Evolutionary conservation across 2,329 filamentous ascomycete genomes (phyloP), one percentile per base, ranked within the genome.

Genomic region (Incumbomyces delicatus): DNA sequence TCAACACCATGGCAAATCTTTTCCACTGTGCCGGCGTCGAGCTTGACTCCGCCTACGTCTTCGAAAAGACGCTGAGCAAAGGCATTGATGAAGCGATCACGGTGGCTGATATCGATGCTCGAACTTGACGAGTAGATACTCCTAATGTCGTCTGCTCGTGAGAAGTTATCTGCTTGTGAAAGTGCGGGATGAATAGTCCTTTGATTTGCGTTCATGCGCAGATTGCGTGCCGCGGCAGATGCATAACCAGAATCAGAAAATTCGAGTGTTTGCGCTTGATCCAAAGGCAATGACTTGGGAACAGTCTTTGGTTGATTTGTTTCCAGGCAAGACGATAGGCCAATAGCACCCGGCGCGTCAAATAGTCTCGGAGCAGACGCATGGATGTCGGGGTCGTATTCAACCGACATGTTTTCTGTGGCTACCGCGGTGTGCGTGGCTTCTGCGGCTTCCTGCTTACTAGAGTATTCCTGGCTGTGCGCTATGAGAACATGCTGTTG

Each of bases 401-500:
- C 33, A 11, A 17, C 12, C 33, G n/a, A 35, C 33, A 35, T 35
- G 5, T 12, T 17, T 27, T 27, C 22, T 5, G 22, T 8, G 5
- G 22, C 22, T 5, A 5, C 12, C 6, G 33, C 12, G 12, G 33
- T n/a, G n/a, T n/a, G n/a, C n/a, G n/a, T n/a, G 5, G 22, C 22
- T 5, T 35, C 12, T 14, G 33, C 12, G 12, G 33, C 13, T 35
- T 35, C 33, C 4, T 17, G n/a, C 5, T 5, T 5, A 8, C 22
- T 8, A 27, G 22, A 4, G 16, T 12, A 17, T 17, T 35, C 33
- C 16, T n/a, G 33, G 4, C 12, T 4, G 12, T 95, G 88, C 55
- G 85, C 78, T 8, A 82, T 76, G 41, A 67, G 71, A 37, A 94
- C 71, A 59, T 95, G 88, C 29, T 82, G 79, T 50, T 81, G 80